Base-by-base conservation (phyloP, 257 asterid species). In the Jaltomata sinuosa region DNA sequence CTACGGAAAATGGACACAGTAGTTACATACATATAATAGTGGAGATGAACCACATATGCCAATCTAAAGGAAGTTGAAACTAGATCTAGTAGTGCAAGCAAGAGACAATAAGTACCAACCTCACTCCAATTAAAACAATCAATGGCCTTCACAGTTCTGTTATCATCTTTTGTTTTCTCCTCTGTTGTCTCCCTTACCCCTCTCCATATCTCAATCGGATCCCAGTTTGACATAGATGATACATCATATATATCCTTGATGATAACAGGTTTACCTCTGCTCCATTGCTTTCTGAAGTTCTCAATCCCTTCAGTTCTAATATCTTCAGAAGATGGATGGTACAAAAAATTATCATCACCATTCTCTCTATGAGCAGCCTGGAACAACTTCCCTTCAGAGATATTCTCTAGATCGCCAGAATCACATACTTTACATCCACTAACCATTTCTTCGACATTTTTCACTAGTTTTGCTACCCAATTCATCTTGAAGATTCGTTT, bases 391-490 rank as follows among this genome's bases (percentile, higher is more conserved):
- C 81, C 84, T 86, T 89, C 88, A 82, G 78, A 82, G 34, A 80
- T 84, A 90, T 84, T 89, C 85, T 87, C 92, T 59, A 90, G 74
- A 82, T 77, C 84, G 76, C 88, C 89, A 84, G 87, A 85, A 88
- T 77, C 91, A 87, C 61, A 45, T 80, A 91, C 84, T 88, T 85
- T 89, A 84, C 99, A 95, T 81, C 98, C 98, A 85, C 86, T 88
- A 83, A 95, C 99, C 98, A 97, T 95, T 93, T 97, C 99, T 90
- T 91, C 98, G 31, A 91, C 98, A 89, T 94, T 93, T 91, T 94
- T 97, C 86, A 93, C 92, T 83, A 97, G 90, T 86, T 94, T 95
- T 69, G 98, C 97, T 64, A 97, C 98, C 99, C 99, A 97, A 86
- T 94, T 95, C 98, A 97, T 94, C 90, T 97, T 97, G 89, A 97